Conservation (phyloP, 2,329 filamentous ascomycete genomes). For the Fusarium poae region DNA sequence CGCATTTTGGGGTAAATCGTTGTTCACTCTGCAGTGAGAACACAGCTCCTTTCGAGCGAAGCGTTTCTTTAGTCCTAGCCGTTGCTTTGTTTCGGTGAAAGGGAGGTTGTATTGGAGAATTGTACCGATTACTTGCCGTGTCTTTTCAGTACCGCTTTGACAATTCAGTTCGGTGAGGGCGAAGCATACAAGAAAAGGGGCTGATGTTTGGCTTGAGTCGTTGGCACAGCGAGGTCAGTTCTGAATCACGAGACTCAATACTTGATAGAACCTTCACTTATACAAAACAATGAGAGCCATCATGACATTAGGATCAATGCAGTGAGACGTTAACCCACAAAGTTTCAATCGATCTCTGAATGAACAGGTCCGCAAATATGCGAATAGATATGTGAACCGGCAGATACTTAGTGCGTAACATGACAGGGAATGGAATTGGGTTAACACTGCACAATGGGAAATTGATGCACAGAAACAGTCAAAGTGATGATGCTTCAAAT, state of each 20-base stretch:
- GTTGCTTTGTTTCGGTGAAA: slow-evolving; percentile 46
- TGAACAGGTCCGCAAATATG: slow-evolving; percentile 5
- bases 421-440: slow-evolving; percentile 17
- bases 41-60: slow-evolving; percentile 50
- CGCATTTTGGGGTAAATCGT: slow-evolving; percentile 31
- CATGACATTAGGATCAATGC: neutral
- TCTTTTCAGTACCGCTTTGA: slow-evolving; percentile 7
- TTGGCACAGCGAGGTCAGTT: slow-evolving; percentile 35
- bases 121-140: slow-evolving; percentile 21
- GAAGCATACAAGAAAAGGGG: slow-evolving; percentile 17
- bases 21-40: slow-evolving; percentile 5
- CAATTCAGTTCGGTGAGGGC: slow-evolving; percentile 8
- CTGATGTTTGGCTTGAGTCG: slow-evolving; percentile 21
- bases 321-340: slow-evolving; percentile 10
- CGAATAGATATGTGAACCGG: slow-evolving; percentile 20
- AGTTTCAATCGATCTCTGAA: neutral
- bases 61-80: slow-evolving; percentile 6
- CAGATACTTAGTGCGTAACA: slow-evolving; percentile 35
- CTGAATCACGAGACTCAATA: slow-evolving; percentile 39
- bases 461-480: slow-evolving; percentile 20
- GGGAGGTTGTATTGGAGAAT: slow-evolving; percentile 43
- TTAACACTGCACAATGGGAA: slow-evolving; percentile 8
- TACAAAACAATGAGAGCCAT: neutral
- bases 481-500: neutral
- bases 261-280: neutral